Conservation (phyloP, 2,329 filamentous ascomycete species). For the Arthroderma sp. region DNA sequence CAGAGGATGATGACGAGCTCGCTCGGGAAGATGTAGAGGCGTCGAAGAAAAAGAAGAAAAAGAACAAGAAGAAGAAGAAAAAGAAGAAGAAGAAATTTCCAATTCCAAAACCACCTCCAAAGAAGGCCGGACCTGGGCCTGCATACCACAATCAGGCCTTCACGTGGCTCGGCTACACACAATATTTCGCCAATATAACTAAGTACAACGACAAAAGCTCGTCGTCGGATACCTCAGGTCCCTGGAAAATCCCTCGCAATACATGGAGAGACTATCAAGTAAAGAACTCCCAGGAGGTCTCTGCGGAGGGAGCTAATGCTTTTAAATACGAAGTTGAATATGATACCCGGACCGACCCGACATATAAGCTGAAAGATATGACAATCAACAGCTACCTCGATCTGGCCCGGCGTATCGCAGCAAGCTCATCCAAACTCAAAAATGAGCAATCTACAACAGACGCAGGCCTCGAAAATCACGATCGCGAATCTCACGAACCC, state of each 20-base stretch:
- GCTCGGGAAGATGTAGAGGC: background rate
- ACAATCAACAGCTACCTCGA: slow-evolving; percentile 71
- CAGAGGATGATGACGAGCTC: slow-evolving; percentile 1
- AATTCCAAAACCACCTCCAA: slow-evolving; percentile 59
- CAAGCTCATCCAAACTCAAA: slow-evolving; percentile 18
- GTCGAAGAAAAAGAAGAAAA: slow-evolving; percentile 28
- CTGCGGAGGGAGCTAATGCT: slow-evolving; percentile 15
- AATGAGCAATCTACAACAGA: too few species aligned
- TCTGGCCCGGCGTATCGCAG: slow-evolving; percentile 66
- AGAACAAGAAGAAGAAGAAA: slow-evolving; percentile 34
- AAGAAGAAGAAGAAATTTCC: slow-evolving; percentile 45
- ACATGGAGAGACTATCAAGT: background rate
- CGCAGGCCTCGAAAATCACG: too few species aligned
- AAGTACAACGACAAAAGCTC: slow-evolving; percentile 58
- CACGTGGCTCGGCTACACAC: slow-evolving; percentile 65
- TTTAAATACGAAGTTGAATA: slow-evolving; percentile 78
- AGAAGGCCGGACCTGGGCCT: slow-evolving; percentile 63
- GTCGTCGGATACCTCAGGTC: slow-evolving; percentile 21
- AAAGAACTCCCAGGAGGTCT: slow-evolving; percentile 21
- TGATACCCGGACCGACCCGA: slow-evolving; percentile 60
- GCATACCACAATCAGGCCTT: slow-evolving; percentile 79
- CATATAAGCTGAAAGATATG: slow-evolving; percentile 66
- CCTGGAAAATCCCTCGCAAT: slow-evolving; percentile 5
- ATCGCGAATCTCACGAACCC: too few species aligned
- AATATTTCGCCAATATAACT: slow-evolving; percentile 93